A percentile compares a stretch with the other conserved stretches of the same genome.
These are phyloP conservation scores for Phytopythium sindhum DNA, from an alignment of 352 stramenopile species.

Conservation along the genomic window DNA sequence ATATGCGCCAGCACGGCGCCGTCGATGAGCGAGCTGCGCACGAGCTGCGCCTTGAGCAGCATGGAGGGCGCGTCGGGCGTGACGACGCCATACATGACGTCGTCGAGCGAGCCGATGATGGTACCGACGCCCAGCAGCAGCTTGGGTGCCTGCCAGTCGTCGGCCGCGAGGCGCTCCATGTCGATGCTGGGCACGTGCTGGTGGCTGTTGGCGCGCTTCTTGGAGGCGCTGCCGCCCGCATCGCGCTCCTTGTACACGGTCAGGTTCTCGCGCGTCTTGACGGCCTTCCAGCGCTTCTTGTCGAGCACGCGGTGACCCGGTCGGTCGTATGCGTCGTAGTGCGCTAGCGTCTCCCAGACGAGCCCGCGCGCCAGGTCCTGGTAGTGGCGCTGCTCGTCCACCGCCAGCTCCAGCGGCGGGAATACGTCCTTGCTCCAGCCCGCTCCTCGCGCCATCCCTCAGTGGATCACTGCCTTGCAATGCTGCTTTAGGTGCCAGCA, in stretches of 20 bases:
- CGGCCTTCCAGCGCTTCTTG: conserved; percentile 35
- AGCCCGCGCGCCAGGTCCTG: conserved; percentile 22
- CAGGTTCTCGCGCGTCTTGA: conserved; percentile 42
- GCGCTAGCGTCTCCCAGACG: conserved; percentile 27
- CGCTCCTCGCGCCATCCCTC: neutral
- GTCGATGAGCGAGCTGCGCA: conserved; percentile 34
- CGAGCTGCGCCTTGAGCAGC: conserved; percentile 34
- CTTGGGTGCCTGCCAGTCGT: conserved; percentile 42
- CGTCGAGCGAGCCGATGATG: conserved; percentile 49
- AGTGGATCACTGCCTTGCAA: neutral
- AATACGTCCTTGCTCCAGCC: conserved; percentile 30
- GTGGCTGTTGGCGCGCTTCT: conserved; percentile 4
- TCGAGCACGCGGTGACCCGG: conserved; percentile 13
- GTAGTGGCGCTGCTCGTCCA: conserved; percentile 23
- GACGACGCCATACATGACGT: conserved; percentile 56
- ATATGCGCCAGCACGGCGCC: conserved; percentile 33
- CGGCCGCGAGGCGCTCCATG: conserved; percentile 23
- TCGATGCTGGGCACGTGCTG: conserved; percentile 19
- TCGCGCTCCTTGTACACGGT: conserved; percentile 40
- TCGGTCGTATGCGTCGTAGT: conserved; percentile 28
- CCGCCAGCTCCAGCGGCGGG: conserved; percentile 21
- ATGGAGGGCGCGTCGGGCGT: conserved; percentile 32
- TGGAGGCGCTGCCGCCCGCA: conserved; percentile 8
- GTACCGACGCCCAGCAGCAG: conserved; percentile 41
- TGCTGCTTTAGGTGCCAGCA: neutral